phyloP scores from a whole-genome alignment of 495 filamentous ascomycete genomes.

The Penicillium bovifimosum region DNA sequence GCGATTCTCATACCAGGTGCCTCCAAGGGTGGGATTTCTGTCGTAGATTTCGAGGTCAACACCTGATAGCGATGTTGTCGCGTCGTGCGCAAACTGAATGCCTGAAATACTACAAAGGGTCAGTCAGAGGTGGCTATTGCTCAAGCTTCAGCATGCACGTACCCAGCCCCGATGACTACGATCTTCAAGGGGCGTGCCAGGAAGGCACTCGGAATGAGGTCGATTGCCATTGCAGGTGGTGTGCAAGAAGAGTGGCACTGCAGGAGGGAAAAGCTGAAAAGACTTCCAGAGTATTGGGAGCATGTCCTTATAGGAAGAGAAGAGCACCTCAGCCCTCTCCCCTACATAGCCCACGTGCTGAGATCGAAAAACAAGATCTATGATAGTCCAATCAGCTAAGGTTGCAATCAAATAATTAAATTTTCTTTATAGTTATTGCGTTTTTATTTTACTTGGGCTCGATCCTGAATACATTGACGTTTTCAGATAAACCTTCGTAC shows the following conservation, averaged over 20 bases:
- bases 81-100: conserved; percentile 19
- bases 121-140: conserved; percentile 12
- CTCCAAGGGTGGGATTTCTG: conserved; percentile 60
- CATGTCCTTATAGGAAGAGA: not conserved
- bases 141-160: conserved; percentile 29
- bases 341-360: not conserved
- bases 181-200: conserved; percentile 32
- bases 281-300: not conserved
- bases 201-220: conserved; percentile 1
- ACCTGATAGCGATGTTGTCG: conserved; percentile 34
- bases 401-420: not conserved
- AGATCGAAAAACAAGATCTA: not conserved
- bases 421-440: too few relatives aligned
- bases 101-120: conserved; percentile 1
- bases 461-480: too few relatives aligned
- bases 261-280: not conserved
- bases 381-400: not conserved
- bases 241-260: not conserved
- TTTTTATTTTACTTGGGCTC: too few relatives aligned
- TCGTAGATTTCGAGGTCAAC: conserved; percentile 60
- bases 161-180: conserved; percentile 56
- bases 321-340: not conserved
- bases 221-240: not conserved
- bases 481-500: too few relatives aligned
- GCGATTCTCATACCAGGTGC: conserved; percentile 60